Evolutionary conservation across 768 basidiomycete species (phyloP), one percentile per base, ranked within the genome.

Genomic region (Clitopilus passeckerianus): DNA sequence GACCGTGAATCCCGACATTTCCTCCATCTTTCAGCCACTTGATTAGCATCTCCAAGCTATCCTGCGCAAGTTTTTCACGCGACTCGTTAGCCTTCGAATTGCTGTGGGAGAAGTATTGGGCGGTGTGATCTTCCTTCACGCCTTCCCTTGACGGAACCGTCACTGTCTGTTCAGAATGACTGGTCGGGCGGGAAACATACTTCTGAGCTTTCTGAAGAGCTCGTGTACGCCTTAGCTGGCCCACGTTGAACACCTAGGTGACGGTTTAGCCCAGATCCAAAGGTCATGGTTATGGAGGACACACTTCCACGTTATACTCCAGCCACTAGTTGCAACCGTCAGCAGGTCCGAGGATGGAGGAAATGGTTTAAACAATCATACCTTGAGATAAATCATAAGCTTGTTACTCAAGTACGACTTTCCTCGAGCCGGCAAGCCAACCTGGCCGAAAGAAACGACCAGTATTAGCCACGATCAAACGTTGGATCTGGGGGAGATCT

Each of bases 371-470:
- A 33, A 2, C 56, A 33, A 61, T 27, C 22, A 63, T 63, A 93
- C 96, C 74, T 92, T 91, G 43, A 99, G 80, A 71, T 99, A 99
- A 60, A 95, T 85, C 89, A 87, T 94, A 61, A 99, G 84, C 75
- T 96, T 98, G 74, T 99, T 99, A 71, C 92, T 95, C 60, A 99
- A 84, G 73, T 98, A 99, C 1, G 95, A 98, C 75, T 99, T 99
- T 16, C 97, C 97, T 59, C 97, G 82, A 2, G 97, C 97, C n/a
- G 97, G 97, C 46, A 99, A 74, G 27, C 97, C 97, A 60, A 98
- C 94, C 93, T 95, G 64, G 33, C 50, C 35, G 15, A 7, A 30
- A 30, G 4, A 30, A 30, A 30, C 27, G 27, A 30, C 27, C 56
- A 23, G 54, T 57, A 57, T 37, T 14, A 43, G 46, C 33, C 35